Evolutionary conservation across 257 asterid genomes (phyloP).

Genomic region (Verbascum thapsus): DNA sequence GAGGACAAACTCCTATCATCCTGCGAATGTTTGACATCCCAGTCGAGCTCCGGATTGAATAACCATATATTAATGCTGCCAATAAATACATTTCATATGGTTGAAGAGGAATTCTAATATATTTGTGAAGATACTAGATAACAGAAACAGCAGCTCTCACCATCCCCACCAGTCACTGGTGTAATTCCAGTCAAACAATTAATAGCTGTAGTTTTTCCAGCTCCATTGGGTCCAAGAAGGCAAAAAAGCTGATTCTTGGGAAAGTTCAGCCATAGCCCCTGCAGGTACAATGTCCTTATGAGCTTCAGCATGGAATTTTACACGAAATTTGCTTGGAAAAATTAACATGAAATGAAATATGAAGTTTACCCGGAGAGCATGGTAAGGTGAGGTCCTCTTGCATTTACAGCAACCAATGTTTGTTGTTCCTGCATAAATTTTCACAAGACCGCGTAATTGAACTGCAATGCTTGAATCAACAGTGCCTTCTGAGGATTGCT

Average conservation of each 20-base stretch:
- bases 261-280: conserved; percentile 93
- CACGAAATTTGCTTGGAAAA: conserved; percentile 3
- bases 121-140: conserved; percentile 10
- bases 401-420: conserved; percentile 69
- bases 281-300: conserved; percentile 33
- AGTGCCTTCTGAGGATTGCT: conserved; percentile 58
- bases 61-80: conserved; percentile 81
- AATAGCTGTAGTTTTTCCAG: conserved; percentile 93
- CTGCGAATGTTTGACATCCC: conserved; percentile 81
- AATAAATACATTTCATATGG: conserved; percentile 30
- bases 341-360: conserved; percentile 7
- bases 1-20: conserved; percentile 97
- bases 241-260: conserved; percentile 94
- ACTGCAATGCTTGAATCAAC: conserved; percentile 66
- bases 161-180: conserved; percentile 91
- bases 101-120: conserved; percentile 20
- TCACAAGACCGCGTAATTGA: conserved; percentile 79
- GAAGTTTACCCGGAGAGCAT: conserved; percentile 75
- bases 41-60: conserved; percentile 77
- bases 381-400: conserved; percentile 79
- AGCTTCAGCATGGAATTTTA: conserved; percentile 18
- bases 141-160: conserved; percentile 45
- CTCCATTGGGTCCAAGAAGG: conserved; percentile 98
- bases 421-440: conserved; percentile 70
- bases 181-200: conserved; percentile 93